Percentiles rank a stretch among this genome's conserved stretches.
phyloP scores from a whole-genome alignment of 768 basidiomycete species.

The Phanerochaete carnosa region DNA sequence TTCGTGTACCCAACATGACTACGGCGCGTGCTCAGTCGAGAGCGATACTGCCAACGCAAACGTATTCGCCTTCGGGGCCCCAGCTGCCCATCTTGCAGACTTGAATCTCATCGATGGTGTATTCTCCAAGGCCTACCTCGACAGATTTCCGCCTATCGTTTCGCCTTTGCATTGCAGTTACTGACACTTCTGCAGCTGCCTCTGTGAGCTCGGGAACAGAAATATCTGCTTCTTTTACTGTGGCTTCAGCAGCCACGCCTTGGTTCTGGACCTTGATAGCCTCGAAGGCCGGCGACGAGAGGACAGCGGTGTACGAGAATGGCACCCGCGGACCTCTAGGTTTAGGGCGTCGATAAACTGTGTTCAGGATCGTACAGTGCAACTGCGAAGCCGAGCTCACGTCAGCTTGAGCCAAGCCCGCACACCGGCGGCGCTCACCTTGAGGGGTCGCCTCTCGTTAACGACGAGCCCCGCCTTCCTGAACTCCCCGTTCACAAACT shows the following conservation, averaged over 20 bases:
- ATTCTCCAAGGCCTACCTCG: constrained; percentile 48
- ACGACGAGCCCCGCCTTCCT: constrained; percentile 27
- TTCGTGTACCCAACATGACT: not conserved
- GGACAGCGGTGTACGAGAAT: constrained; percentile 39
- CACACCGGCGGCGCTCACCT: constrained; percentile 20
- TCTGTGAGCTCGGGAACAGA: not conserved
- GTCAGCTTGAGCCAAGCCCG: not conserved
- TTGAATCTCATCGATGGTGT: constrained; percentile 53
- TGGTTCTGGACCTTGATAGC: constrained; percentile 10
- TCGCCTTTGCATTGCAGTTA: not conserved
- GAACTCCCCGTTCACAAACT: constrained; percentile 29
- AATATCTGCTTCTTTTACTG: not conserved
- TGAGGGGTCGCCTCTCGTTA: constrained; percentile 31
- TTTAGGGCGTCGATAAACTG: constrained; percentile 29
- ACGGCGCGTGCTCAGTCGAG: not conserved
- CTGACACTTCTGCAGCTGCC: too few relatives aligned
- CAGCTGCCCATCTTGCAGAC: constrained; percentile 72
- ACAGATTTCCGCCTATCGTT: constrained; percentile 18
- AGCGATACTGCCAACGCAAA: constrained; percentile 25
- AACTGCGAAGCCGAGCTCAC: constrained; percentile 20
- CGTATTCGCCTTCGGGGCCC: constrained; percentile 60
- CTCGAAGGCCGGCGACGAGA: constrained; percentile 26
- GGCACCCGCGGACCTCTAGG: constrained; percentile 28
- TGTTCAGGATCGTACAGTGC: constrained; percentile 37
- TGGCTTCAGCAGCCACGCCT: not conserved